Base-by-base conservation (phyloP, 2,329 filamentous ascomycete genomes). In the Apiospora kogelbergensis region DNA sequence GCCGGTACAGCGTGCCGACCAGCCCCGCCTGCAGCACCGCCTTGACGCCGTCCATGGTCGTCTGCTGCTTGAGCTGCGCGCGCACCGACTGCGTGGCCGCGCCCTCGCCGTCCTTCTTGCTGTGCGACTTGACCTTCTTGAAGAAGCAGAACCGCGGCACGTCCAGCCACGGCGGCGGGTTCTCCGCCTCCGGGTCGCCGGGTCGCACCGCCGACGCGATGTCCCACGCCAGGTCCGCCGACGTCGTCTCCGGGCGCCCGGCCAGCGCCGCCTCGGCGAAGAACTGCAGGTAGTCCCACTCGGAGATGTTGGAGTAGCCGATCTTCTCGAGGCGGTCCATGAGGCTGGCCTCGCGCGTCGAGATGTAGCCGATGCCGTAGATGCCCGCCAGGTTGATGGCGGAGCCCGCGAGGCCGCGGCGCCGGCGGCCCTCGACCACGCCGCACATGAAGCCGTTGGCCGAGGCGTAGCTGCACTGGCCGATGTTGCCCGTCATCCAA, bases 401-500 rank as follows among this genome's bases (percentile, higher is more conserved):
- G 13, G 33, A 41, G 7, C 63, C 63, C 15, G 40, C 63, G 26
- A 65, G 63, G 17, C 63, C 63, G 20, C 63, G 63, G 33, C 42
- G 37, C 26, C 63, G 63, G 1, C 63, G 40, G 15, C 40, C 15
- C 26, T 76, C 6, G 81, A 81, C 6, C 71, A 81, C 2, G 60
- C 77, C n/a, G 68, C 30, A 40, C 63, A 65, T 65, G 63, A 44
- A 65, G 20, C 9, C 40, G 17, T 65, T 65, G 63, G 63, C 63
- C 2, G 63, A 20, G 6, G 63, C 63, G 30, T 65, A 65, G 20
- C 9, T 24, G 2, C 37, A 22, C n/a, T 65, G 63, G n/a, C 63
- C 63, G 40, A 45, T 70, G 2, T 83, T 84, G 68, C 69, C 68
- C 24, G 68, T 76, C n/a, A 80, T 74, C 72, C 75, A 80, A 67